Evolutionary conservation across 495 filamentous ascomycete genomes (phyloP).

Genomic region (Penicillium bialowiezense): DNA sequence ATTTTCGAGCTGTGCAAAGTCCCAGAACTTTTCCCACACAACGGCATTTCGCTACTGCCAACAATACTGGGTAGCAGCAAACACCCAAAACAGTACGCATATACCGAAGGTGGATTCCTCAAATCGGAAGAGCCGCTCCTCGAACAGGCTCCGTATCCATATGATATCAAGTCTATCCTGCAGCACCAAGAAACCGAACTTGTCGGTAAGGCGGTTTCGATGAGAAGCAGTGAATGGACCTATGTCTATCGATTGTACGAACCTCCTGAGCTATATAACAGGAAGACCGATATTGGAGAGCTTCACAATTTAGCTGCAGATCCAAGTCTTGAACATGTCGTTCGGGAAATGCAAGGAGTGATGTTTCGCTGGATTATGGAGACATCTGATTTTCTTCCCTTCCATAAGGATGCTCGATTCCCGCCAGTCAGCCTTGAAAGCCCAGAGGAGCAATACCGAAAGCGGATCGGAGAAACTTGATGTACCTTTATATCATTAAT

Average conservation of each 20-base stretch:
- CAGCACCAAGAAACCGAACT: conserved; percentile 26
- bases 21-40: conserved; percentile 19
- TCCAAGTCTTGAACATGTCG: conserved; percentile 6
- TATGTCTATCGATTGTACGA: conserved; percentile 28
- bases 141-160: conserved; percentile 24
- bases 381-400: conserved; percentile 18
- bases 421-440: conserved; percentile 20
- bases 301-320: conserved; percentile 22
- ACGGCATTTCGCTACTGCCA: conserved; percentile 23
- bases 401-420: conserved; percentile 17
- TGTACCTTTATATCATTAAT: too few relatives aligned
- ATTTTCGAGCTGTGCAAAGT: conserved; percentile 24
- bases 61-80: conserved; percentile 10
- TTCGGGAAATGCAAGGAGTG: conserved; percentile 15
- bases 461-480: background rate
- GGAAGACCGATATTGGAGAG: conserved; percentile 15
- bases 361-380: conserved; percentile 21
- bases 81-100: conserved; percentile 23
- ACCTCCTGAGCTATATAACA: conserved; percentile 25
- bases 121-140: conserved; percentile 24
- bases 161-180: conserved; percentile 25
- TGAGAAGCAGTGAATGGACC: conserved; percentile 18
- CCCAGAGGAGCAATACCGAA: conserved; percentile 9
- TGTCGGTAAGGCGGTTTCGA: conserved; percentile 25
- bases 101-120: conserved; percentile 24